Evolutionary conservation across 805 yeast genomes (phyloP).

Genomic region (Wickerhamiella parazyma): DNA sequence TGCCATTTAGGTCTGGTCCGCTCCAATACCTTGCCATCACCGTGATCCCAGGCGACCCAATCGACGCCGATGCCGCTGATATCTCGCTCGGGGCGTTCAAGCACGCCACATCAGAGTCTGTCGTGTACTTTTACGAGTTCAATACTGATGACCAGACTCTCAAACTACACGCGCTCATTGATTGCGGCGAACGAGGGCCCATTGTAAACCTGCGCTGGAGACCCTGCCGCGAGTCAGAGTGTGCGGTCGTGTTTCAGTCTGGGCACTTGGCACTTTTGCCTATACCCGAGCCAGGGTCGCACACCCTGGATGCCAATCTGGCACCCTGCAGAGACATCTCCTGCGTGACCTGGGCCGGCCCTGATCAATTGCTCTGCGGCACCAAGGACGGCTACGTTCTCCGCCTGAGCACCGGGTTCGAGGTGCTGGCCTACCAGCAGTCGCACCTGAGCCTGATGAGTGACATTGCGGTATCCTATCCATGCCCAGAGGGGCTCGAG

Average conservation of each 20-base stretch:
- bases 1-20: not conserved
- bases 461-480: slow-evolving; percentile 25
- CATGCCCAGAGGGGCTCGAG: slow-evolving; percentile 25
- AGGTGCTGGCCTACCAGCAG: slow-evolving; percentile 26
- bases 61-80: slow-evolving; percentile 22
- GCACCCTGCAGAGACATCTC: not conserved
- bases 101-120: slow-evolving; percentile 6
- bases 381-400: slow-evolving; percentile 45
- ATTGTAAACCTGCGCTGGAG: slow-evolving; percentile 20
- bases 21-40: slow-evolving; percentile 11
- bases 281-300: not conserved
- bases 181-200: slow-evolving; percentile 21
- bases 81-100: slow-evolving; percentile 10
- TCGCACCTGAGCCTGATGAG: slow-evolving; percentile 30
- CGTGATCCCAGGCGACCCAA: slow-evolving; percentile 22
- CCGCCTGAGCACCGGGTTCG: slow-evolving; percentile 34
- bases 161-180: not conserved
- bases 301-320: not conserved
- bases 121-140: slow-evolving; percentile 14
- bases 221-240: slow-evolving; percentile 23
- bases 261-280: slow-evolving; percentile 38
- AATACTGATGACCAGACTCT: slow-evolving; percentile 17
- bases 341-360: not conserved
- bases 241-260: slow-evolving; percentile 44
- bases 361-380: slow-evolving; percentile 37